Evolutionary conservation across 2,329 filamentous ascomycete species (phyloP), one percentile per base, ranked within the genome.

Genomic region (Capronia epimyces): DNA sequence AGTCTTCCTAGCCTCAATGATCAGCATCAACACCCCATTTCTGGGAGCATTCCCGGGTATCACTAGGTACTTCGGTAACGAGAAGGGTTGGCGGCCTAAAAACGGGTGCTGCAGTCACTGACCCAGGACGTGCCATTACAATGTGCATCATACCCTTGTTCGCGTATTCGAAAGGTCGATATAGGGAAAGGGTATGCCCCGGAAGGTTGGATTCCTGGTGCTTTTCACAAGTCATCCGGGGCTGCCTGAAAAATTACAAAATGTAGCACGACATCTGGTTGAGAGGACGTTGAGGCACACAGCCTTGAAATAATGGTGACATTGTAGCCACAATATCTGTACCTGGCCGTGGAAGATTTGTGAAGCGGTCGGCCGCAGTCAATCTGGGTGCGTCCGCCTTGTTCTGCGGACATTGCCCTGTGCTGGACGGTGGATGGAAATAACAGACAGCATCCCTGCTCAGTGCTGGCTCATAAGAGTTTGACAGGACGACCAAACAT

Each of bases 311-410:
- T 43, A 37, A 41, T 41, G 51, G 42, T 49, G 47, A 46, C 43
- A 49, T 40, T 50, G 20, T 16, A 42, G 39, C 8, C 21, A 42
- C 39, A 42, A 42, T 42, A 25, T 37, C 48, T 55, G 52, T 55
- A 49, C 31, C 34, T 39, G 25, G 43, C 53, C 47, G 48, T 40
- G 20, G 40, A 53, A 48, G 50, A 56, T 51, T 56, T 56, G 50
- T 49, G 47, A 49, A 46, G 43, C 47, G 37, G 49, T 34, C 43
- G 24, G 21, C 44, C n/a, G 50, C 48, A 49, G 43, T 49, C 34
- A 18, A 20, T 37, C n/a, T 20, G 18, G 34, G 12, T n/a, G 31
- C 31, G 5, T 13, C 15, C 31, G 34, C 18, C 16, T 37, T 20
- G 8, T 37, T 37, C 34, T 37, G 6, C 34, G 34, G 34, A 37